Percentiles rank a stretch among this genome's conserved stretches.
Evolutionary conservation across 345 rosid species (phyloP).

Genomic region (Syzygium aromaticum): DNA sequence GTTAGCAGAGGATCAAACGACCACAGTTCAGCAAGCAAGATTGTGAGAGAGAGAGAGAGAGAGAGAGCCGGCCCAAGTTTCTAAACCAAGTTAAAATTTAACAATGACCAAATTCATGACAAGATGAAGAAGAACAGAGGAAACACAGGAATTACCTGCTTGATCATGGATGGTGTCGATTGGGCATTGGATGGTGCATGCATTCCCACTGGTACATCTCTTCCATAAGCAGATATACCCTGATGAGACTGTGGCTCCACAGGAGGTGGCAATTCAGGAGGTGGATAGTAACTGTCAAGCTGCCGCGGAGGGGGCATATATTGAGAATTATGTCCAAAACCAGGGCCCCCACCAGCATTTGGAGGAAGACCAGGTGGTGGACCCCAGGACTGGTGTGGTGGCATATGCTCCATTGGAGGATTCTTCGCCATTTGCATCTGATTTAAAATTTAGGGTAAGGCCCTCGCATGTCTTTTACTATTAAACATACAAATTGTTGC

Average conservation of each 20-base stretch:
- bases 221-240: slow-evolving; percentile 93
- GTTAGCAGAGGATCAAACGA: background rate
- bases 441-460: background rate
- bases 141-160: slow-evolving; percentile 48
- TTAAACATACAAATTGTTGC: background rate
- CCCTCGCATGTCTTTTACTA: background rate
- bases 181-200: slow-evolving; percentile 59
- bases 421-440: slow-evolving; percentile 79
- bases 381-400: slow-evolving; percentile 87
- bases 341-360: slow-evolving; percentile 58
- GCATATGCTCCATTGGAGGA: slow-evolving; percentile 81
- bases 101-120: background rate
- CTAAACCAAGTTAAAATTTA: background rate
- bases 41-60: background rate
- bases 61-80: background rate
- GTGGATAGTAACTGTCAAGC: slow-evolving; percentile 70
- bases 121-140: background rate
- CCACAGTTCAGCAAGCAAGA: background rate
- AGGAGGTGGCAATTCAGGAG: slow-evolving; percentile 73
- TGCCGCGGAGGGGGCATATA: slow-evolving; percentile 85
- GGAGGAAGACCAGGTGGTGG: slow-evolving; percentile 85
- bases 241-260: slow-evolving; percentile 95
- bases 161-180: slow-evolving; percentile 79
- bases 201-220: slow-evolving; percentile 71
- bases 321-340: slow-evolving; percentile 66